These are phyloP conservation scores for Epichloe scottii DNA, from an alignment of 2,329 filamentous ascomycete species.

Conservation along the genomic window DNA sequence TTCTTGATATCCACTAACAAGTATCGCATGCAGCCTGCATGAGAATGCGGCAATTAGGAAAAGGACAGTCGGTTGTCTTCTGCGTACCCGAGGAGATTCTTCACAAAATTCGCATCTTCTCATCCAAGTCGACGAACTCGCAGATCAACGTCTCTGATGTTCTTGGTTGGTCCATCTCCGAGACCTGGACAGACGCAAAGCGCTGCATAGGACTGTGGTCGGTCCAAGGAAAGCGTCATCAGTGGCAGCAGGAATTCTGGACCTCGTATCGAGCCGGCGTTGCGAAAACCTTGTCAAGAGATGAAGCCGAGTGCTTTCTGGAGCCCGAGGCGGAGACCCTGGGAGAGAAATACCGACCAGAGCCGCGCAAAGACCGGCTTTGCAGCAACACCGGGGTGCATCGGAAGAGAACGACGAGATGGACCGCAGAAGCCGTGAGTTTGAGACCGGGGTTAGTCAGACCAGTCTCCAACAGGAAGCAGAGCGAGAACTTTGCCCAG, in stretches of 20 bases:
- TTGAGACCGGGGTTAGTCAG: background rate
- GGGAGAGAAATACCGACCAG: background rate
- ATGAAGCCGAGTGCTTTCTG: background rate
- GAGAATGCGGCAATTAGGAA: constrained; percentile 56
- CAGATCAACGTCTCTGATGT: constrained; percentile 40
- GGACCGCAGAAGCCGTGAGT: background rate
- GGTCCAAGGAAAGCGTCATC: background rate
- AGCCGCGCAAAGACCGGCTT: background rate
- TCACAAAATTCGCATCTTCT: constrained; percentile 29
- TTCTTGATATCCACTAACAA: background rate
- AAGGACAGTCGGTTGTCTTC: constrained; percentile 53
- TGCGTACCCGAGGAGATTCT: constrained; percentile 47
- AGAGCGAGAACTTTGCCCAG: constrained; percentile 53
- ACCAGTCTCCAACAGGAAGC: constrained; percentile 38
- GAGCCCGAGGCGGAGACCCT: background rate
- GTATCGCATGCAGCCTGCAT: constrained; percentile 41
- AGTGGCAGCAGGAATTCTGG: background rate
- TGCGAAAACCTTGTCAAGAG: background rate
- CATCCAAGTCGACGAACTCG: rapidly evolving
- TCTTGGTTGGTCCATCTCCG: constrained; percentile 44
- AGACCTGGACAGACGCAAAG: constrained; percentile 39
- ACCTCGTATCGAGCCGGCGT: background rate
- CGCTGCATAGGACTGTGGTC: constrained; percentile 12
- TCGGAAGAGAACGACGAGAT: background rate
- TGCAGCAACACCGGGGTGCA: background rate